These are phyloP conservation scores for Priceomyces fermenticarens DNA, from an alignment of 805 yeast genomes.

Conservation along the genomic window DNA sequence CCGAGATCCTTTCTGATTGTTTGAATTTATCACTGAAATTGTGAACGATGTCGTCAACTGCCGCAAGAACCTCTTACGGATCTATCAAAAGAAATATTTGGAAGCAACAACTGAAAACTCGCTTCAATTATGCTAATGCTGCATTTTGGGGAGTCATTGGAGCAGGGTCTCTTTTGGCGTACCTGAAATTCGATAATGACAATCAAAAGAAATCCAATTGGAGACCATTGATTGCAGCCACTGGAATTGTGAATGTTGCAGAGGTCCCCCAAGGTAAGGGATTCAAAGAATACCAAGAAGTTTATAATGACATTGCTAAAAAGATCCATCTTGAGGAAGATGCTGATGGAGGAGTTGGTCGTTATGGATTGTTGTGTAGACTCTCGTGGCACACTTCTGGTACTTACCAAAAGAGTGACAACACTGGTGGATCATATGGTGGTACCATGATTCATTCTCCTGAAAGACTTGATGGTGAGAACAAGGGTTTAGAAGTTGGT, in stretches of 20 bases:
- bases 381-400: slow-evolving; percentile 40
- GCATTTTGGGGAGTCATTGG: slow-evolving; percentile 21
- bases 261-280: slow-evolving; percentile 34
- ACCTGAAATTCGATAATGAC: slow-evolving; percentile 14
- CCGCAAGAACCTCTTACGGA: slow-evolving; percentile 3
- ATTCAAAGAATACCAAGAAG: slow-evolving; percentile 56
- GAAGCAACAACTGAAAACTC: background rate
- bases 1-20: too few relatives aligned
- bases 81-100: slow-evolving; percentile 1
- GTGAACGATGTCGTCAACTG: slow-evolving; percentile 9
- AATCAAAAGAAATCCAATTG: slow-evolving; percentile 7
- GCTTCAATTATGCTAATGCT: background rate
- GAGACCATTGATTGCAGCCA: slow-evolving; percentile 17
- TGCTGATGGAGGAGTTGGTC: slow-evolving; percentile 36
- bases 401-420: slow-evolving; percentile 24
- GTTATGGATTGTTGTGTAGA: slow-evolving; percentile 34
- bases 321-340: slow-evolving; percentile 48
- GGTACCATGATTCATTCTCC: slow-evolving; percentile 36
- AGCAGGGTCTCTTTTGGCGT: slow-evolving; percentile 20
- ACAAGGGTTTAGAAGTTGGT: slow-evolving; percentile 62
- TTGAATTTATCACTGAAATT: too few relatives aligned
- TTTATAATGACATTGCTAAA: slow-evolving; percentile 71
- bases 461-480: slow-evolving; percentile 40
- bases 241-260: slow-evolving; percentile 26
- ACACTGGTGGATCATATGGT: slow-evolving; percentile 35